Evolutionary conservation across 768 basidiomycete species (phyloP), one percentile per base, ranked within the genome.

Genomic region (Tulasnella sp.): DNA sequence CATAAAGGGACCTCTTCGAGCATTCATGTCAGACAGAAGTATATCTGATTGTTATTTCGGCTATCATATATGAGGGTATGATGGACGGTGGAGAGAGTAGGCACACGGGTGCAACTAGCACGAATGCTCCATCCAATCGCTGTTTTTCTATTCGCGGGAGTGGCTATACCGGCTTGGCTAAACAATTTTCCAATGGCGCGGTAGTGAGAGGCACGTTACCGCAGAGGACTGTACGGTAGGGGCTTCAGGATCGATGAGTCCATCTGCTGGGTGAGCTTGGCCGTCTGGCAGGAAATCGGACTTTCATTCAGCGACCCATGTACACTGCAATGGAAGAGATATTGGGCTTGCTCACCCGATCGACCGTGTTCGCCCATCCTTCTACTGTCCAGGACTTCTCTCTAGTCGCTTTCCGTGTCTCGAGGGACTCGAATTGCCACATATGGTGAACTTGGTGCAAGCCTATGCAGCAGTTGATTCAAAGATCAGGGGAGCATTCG

Each of bases 311-410:
- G 11, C n/a, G 10, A 12, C 0, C 2, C 9, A 44, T 41, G 41
- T 11, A 46, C 10, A 22, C 34, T 50, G 52, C 50, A 66, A 15
- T 7, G n/a, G 38, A 42, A 24, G 11, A 38, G 38, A 11, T 51
- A 27, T 45, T 5, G 21, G 1, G 30, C 65, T 75, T 27, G 22
- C 19, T 63, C 64, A 83, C 92, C 83, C 93, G 91, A 62, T 84
- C 83, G 31, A 94, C 92, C 0, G 92, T 94, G 70, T 89, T 88
- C 45, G 87, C 86, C 94, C 94, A 99, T 3, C 91, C 92, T 62
- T 93, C 90, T 64, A 91, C 77, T 66, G 88, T 80, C 94, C 94
- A 99, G 22, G 92, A 92, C 69, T 84, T 80, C 70, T 94, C 88
- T 43, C 94, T 79, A 44, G 76, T 82, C 64, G 87, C 82, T 71